Evolutionary conservation across 1,284 basidiomycete species (phyloP).

Genomic region (Veloboletus limbatus): DNA sequence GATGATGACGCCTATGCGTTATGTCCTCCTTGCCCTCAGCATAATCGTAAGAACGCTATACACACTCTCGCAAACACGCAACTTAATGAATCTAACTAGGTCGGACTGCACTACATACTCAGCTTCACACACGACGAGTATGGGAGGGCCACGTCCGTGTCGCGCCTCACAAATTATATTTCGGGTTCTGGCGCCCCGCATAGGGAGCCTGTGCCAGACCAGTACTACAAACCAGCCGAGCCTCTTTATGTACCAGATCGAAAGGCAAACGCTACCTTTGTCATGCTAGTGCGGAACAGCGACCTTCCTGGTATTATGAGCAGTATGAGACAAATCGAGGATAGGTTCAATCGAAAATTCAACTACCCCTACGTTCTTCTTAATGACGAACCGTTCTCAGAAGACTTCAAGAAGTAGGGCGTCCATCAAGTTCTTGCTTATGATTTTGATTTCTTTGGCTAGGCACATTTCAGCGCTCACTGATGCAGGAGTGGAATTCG

Average conservation of each 20-base stretch:
- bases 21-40: constrained; percentile 62
- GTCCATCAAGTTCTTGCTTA: constrained; percentile 7
- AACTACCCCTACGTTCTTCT: constrained; percentile 86
- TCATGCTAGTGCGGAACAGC: constrained; percentile 81
- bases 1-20: constrained; percentile 80
- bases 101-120: constrained; percentile 69
- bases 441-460: not conserved
- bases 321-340: constrained; percentile 78
- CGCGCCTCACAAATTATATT: constrained; percentile 49
- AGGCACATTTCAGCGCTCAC: constrained; percentile 70
- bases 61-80: not conserved
- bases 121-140: constrained; percentile 71
- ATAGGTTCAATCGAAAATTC: constrained; percentile 83
- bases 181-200: constrained; percentile 44
- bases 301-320: constrained; percentile 72
- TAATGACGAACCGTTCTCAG: constrained; percentile 78
- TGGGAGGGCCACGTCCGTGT: constrained; percentile 60
- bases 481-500: constrained; percentile 70
- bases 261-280: constrained; percentile 83
- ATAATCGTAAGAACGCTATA: constrained; percentile 51
- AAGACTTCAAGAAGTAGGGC: constrained; percentile 70
- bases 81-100: constrained; percentile 38
- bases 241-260: constrained; percentile 39
- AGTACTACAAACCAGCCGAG: constrained; percentile 51
- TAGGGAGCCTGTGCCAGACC: constrained; percentile 50